Base-by-base conservation (phyloP, 352 stramenopile genomes). In the Pythium phragmitis region DNA sequence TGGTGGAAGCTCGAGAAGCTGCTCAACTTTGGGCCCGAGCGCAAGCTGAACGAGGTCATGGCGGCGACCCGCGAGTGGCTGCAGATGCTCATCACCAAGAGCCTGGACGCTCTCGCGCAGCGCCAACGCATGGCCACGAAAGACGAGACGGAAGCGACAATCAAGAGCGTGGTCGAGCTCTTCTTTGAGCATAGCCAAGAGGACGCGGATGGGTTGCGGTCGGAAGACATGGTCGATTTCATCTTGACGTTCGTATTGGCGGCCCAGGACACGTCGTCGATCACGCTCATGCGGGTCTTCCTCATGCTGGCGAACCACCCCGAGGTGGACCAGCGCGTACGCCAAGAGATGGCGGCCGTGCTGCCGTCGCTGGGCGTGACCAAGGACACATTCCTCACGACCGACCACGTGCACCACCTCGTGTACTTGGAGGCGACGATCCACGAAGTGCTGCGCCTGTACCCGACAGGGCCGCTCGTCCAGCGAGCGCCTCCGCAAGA, bases 231-330 rank as follows among this genome's bases (percentile, higher is more conserved):
- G 19, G n/a, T 30, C 21, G 52, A 95, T 30, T 71, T 96, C 36
- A 74, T 87, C 7, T 71, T 95, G 11, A 72, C 75, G 6, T 79
- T 96, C 45, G 63, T 96, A 17, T 39, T 87, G 14, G 88, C 80
- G 14, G 87, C 87, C 7, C 76, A 81, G 34, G 88, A 94, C 58
- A 95, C 82, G 0, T 95, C 88, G 2, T 79, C 87, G 1, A 70
- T 63, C 53, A 80, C 85, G 21, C 53, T 96, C 13, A 69, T 69
- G 43, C 95, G 88, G 85, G 69, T 89, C 9, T 74, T 95, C 45
- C 79, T 89, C 51, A 77, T 79, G 65, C 68, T 96, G 4, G 73
- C 77, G 49, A 79, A 74, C 14, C 68, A 89, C 60, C 85, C 84
- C 7, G 51, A 82, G 26, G 72, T 89, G 0, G 59, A 72, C 36